Conservation (phyloP, 1,284 basidiomycete species). For the Heliocybe sulcata region DNA sequence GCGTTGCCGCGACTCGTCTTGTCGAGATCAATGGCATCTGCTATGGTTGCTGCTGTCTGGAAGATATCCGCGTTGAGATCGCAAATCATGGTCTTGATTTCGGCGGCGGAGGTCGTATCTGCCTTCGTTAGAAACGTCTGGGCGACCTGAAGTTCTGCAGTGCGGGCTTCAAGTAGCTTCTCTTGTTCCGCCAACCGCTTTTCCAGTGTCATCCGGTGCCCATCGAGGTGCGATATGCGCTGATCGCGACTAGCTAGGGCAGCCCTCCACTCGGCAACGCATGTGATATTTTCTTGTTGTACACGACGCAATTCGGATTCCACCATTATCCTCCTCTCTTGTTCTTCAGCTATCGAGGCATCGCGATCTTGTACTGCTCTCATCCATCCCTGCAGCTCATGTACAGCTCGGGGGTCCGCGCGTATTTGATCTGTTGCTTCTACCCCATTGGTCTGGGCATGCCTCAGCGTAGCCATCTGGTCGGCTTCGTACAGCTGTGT, state of each 20-base stretch:
- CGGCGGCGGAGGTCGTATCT: slow-evolving; percentile 16
- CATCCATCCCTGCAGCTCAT: no score
- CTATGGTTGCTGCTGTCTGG: slow-evolving; percentile 13
- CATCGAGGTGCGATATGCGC: not conserved
- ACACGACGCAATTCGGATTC: no score
- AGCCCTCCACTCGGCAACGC: not conserved
- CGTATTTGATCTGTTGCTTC: no score
- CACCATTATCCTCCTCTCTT: no score
- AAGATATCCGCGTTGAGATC: slow-evolving; percentile 15
- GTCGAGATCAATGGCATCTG: slow-evolving; percentile 9
- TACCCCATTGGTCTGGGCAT: no score
- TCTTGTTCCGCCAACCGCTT: not conserved
- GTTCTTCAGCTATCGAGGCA: no score
- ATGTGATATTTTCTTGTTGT: no score
- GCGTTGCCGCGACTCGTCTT: slow-evolving; percentile 2
- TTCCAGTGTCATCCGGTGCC: not conserved
- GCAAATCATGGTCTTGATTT: slow-evolving; percentile 13
- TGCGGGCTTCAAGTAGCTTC: slow-evolving; percentile 8
- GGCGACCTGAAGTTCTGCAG: slow-evolving; percentile 15
- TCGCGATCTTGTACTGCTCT: no score
- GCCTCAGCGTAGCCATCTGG: no score
- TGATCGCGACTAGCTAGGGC: not conserved
- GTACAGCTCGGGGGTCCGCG: no score
- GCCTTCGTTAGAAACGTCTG: slow-evolving; percentile 14
- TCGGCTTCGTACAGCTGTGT: no score